These are phyloP conservation scores for Carex parvula DNA, from an alignment of 176 grass and related monocot genomes.

Conservation along the genomic window DNA sequence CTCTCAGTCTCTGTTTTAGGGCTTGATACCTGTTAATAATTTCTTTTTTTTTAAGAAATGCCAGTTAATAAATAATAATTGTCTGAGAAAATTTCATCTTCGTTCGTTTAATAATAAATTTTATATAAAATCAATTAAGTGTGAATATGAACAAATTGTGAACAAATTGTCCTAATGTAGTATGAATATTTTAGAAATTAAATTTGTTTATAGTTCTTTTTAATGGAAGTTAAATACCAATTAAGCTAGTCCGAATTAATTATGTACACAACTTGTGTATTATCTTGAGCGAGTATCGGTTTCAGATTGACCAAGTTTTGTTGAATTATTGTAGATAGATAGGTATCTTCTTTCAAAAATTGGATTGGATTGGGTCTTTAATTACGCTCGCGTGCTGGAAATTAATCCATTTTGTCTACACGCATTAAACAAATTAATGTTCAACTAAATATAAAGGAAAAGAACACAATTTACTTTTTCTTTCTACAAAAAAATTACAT, in stretches of 20 bases:
- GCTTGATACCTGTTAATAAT: too few species aligned
- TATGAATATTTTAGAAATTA: background rate
- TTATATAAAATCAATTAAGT: too few species aligned
- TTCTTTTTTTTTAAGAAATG: too few species aligned
- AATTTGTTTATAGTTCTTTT: background rate
- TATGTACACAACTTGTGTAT: background rate
- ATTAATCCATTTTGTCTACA: background rate
- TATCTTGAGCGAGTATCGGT: background rate
- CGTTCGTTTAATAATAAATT: too few species aligned
- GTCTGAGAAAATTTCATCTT: too few species aligned
- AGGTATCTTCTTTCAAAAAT: background rate
- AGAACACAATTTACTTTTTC: background rate
- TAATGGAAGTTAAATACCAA: background rate
- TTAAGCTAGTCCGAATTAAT: background rate
- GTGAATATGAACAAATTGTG: background rate
- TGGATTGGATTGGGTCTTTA: background rate
- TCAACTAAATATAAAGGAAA: background rate
- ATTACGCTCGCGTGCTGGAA: background rate
- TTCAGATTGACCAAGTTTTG: background rate
- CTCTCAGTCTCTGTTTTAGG: too few species aligned
- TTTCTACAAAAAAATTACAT: background rate
- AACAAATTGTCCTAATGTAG: background rate
- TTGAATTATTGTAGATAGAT: background rate
- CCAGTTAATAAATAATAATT: too few species aligned
- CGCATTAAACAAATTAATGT: background rate